Base-by-base conservation (phyloP, 1,139 yeast genomes). In the Meyerozyma smithsonii region DNA sequence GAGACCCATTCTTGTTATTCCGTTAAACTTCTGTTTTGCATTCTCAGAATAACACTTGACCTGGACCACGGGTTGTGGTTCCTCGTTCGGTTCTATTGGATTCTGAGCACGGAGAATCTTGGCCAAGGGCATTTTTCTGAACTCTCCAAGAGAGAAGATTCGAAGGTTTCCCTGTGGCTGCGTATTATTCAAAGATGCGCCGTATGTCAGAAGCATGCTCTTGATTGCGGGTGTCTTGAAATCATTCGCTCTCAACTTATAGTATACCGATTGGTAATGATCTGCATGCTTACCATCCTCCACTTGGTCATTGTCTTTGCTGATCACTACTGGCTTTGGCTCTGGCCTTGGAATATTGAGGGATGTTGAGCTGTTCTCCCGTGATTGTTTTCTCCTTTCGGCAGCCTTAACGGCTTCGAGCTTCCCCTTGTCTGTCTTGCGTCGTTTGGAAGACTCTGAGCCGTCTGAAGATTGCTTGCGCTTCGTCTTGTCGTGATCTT, bases 1-100 rank as follows among this genome's bases (percentile, higher is more conserved):
- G 15, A 90, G 65, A 0, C 94, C 89, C 38, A 83, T 59, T 47
- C 79, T 81, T 2, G 86, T 72, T 36, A 86, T 75, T 0, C 96
- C 96, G 35, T 79, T 77, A 50, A 84, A 87, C 52, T 78, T 78
- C 41, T 76, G 76, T 47, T 79, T 79, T 30, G 75, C 72, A 41
- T 72, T 74, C 39, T 81, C 87, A 1, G 76, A 62, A 39, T 76
- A 70, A 1, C 72, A 61, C 50, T 70, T 75, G 4, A 71, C 75
- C 44, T 62, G 66, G 8, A 69, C 54, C 4, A 53, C 46, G 12
- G 7, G 8, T 4, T 30, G 21, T 4, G 21, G 20, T 5, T 3
- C 5, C 16, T 8, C 34, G 12, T 2, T 8, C 11, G 15, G 15
- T 5, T 26, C 17, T 8, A 4, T 14, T 5, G 3, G 12, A 23